These are phyloP conservation scores for Cornus suecica DNA, from an alignment of 148 eudicot species.

Conservation along the genomic window DNA sequence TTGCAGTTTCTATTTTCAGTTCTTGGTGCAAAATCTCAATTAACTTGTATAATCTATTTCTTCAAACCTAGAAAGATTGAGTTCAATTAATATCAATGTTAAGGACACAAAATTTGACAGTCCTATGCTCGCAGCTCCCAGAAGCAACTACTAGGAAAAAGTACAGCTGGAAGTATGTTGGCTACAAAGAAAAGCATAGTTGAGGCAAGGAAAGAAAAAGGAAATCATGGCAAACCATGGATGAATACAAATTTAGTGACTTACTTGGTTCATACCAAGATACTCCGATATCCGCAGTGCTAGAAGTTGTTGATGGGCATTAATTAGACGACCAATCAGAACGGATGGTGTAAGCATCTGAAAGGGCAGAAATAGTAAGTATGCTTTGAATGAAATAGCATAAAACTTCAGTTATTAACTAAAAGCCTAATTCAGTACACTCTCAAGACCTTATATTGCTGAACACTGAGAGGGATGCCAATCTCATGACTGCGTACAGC, in stretches of 20 bases:
- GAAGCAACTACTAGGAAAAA: too few species aligned
- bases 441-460: constrained; percentile 84
- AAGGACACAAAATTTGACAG: too few species aligned
- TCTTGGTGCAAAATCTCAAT: too few species aligned
- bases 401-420: constrained; percentile 3
- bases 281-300: constrained; percentile 88
- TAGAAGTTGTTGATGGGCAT: constrained; percentile 77
- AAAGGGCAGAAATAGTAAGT: constrained; percentile 16
- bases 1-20: too few species aligned
- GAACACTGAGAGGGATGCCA: constrained; percentile 93
- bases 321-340: constrained; percentile 83
- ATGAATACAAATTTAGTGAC: constrained; percentile 9
- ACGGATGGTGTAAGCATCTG: constrained; percentile 92
- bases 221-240: neutral
- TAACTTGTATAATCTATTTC: too few species aligned
- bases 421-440: neutral
- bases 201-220: neutral
- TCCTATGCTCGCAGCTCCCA: too few species aligned
- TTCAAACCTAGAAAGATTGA: too few species aligned
- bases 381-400: neutral
- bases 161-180: too few species aligned
- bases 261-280: constrained; percentile 79
- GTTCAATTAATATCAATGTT: too few species aligned
- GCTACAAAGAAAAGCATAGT: neutral
- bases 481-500: constrained; percentile 80